Base-by-base conservation (phyloP, 768 basidiomycete genomes). In the Agaricus sinodeliciosus region DNA sequence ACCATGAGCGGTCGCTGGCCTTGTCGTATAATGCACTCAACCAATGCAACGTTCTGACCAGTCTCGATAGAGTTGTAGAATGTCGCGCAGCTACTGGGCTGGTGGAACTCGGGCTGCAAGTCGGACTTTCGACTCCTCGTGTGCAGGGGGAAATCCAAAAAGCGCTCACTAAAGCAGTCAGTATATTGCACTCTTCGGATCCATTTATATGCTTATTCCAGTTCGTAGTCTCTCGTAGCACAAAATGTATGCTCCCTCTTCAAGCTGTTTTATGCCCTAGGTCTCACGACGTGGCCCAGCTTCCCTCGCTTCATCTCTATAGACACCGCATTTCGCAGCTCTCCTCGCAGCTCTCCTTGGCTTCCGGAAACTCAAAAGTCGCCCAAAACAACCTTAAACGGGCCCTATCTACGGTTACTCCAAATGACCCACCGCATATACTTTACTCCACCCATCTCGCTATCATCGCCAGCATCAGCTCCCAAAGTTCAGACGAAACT, bases 41-140 rank as follows among this genome's bases (percentile, higher is more conserved):
- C 41, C 75, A 72, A 57, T 86, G 83, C 62, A 70, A 87, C 11
- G 58, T 67, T 0, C 57, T 81, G 0, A 68, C 71, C 2, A 70
- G 73, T 11, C 69, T 89, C 1, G 76, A 80, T 4, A 73, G 76
- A 4, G 76, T 78, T 47, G 63, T 82, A 8, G 87, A 89, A 59
- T 89, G 85, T 61, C 71, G 81, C 7, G 85, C 85, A 0, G 88
- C 84, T 80, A 81, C 81, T 0, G 76, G 77, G 9, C 58, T 90
- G 0, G 87, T 81, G 0, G 88, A 90, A 64, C 59, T 87, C 1
- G 87, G 86, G 3, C 72, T 89, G 61, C 71, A 71, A 55, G 73
- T 80, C 41, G 73, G 54, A 56, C 76, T 63, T 46, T 62, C 40
- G 73, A 78, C 79, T 67, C 77, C n/a, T n/a, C 79, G 72, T 26